Evolutionary conservation across 768 basidiomycete species (phyloP).

Genomic region (Basidioascus undulatus): DNA sequence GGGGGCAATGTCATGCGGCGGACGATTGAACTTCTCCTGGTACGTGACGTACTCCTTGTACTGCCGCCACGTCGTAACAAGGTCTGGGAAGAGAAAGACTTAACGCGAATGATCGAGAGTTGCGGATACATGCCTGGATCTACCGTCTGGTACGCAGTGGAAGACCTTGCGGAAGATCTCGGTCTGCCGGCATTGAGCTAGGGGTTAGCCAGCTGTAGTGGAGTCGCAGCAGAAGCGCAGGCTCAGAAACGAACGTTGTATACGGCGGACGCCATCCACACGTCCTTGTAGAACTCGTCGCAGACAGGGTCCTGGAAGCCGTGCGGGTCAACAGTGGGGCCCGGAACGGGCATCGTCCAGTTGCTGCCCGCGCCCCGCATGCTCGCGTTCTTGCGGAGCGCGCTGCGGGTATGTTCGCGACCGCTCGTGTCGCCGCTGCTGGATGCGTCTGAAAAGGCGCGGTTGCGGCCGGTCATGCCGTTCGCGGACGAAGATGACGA

Average conservation of each 20-base stretch:
- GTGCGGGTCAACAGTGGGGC: conserved; percentile 48
- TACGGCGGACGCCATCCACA: conserved; percentile 66
- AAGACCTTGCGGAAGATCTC: conserved; percentile 91
- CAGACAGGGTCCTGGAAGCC: conserved; percentile 72
- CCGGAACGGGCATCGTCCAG: conserved; percentile 39
- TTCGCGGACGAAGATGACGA: too few relatives aligned
- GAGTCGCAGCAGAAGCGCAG: background rate
- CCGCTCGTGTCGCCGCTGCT: too few relatives aligned
- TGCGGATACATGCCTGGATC: too few relatives aligned
- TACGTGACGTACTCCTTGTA: conserved; percentile 62
- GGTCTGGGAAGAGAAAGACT: too few relatives aligned
- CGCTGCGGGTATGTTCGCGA: too few relatives aligned
- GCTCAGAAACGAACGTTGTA: conserved; percentile 43
- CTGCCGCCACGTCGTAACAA: conserved; percentile 82
- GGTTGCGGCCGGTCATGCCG: too few relatives aligned
- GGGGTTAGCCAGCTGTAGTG: conserved; percentile 1
- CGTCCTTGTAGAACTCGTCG: conserved; percentile 68
- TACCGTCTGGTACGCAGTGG: conserved; percentile 77
- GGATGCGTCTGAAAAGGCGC: too few relatives aligned
- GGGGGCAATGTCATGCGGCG: conserved; percentile 16
- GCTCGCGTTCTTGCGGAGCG: too few relatives aligned
- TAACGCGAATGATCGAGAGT: too few relatives aligned
- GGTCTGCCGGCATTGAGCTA: conserved; percentile 43
- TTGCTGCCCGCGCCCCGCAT: too few relatives aligned
- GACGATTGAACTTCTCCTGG: conserved; percentile 29